Evolutionary conservation across 306 rosid species (phyloP), one percentile per base, ranked within the genome.

Genomic region (Comarum palustre): DNA sequence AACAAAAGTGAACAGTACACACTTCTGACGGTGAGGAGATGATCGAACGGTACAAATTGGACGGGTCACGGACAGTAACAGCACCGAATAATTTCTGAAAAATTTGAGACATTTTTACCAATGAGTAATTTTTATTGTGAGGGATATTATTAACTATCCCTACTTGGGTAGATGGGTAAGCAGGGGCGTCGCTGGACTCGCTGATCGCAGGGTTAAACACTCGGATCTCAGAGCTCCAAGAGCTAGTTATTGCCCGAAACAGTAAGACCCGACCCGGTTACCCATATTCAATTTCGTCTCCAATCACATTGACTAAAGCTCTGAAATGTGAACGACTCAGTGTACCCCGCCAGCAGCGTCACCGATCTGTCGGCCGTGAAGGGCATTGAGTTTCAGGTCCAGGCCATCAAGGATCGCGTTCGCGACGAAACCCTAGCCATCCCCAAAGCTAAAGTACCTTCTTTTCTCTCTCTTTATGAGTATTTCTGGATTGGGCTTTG

Each of bases 331-430:
- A 27, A 1, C 34, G 39, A 83, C 34, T 19, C 79, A 91, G 96
- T 91, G 97, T 88, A 85, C 34, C 97, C 96, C 16, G 92, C 94
- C 1, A 89, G 89, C 75, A 85, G 90, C 78, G 74, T 89, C 75
- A 46, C 90, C 42, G 98, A 93, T 78, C 85, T 93, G 67, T 84
- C 89, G 8, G 87, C 92, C 4, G 76, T 91, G 78, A 89, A 64
- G 73, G 88, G 86, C 5, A 85, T 91, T 92, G 98, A 93, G 87
- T 83, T 90, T 78, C 97, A 93, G 87, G 89, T 91, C 10, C 92
- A 91, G 79, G 84, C 85, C 22, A 89, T 93, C 83, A 89, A 91
- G 86, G 96, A 84, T 43, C 89, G 89, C 10, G 75, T 93, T 72
- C 90, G 90, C 15, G 94, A 91, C 69, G 97, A 93, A 78, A 84